A percentile compares a stretch with the other conserved stretches of the same genome.
These are phyloP conservation scores for Elsinoe australis DNA, from an alignment of 2,329 filamentous ascomycete genomes.

Conservation along the genomic window DNA sequence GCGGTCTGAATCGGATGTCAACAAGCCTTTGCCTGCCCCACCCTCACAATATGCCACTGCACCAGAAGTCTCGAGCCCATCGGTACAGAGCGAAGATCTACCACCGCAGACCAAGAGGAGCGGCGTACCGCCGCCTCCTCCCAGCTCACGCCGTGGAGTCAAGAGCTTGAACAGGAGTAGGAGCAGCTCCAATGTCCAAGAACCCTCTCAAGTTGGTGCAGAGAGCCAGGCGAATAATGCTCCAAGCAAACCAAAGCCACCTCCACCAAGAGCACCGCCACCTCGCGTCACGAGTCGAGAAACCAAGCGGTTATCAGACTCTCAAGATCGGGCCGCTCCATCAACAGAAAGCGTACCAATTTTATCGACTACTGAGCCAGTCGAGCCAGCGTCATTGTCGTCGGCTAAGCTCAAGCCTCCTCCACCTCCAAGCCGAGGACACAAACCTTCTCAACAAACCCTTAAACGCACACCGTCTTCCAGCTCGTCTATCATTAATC, in stretches of 20 bases:
- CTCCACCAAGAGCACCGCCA: conserved; percentile 11
- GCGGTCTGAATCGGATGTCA: background rate
- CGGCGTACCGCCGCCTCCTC: conserved; percentile 1
- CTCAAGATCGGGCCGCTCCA: background rate
- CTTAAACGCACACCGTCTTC: conserved; percentile 15
- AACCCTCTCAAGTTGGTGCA: background rate
- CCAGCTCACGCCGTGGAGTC: conserved; percentile 1
- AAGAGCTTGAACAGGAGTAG: background rate
- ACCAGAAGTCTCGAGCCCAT: background rate
- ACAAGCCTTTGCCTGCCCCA: conserved; percentile 2
- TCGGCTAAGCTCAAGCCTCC: conserved; percentile 3
- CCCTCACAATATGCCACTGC: background rate
- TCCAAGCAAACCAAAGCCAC: conserved; percentile 5
- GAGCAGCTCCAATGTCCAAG: conserved; percentile 11
- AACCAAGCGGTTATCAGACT: background rate
- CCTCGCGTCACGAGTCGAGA: conserved; percentile 3
- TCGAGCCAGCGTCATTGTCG: background rate
- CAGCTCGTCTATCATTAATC: conserved; percentile 2
- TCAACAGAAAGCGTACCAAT: conserved; percentile 5
- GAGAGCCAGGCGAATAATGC: background rate
- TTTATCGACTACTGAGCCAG: background rate
- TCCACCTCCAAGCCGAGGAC: conserved; percentile 7
- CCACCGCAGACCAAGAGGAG: background rate
- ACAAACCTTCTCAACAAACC: background rate
- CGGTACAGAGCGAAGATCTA: background rate